Percentiles rank a stretch among this genome's conserved stretches.
Conservation (phyloP, 331 rosid species). For the Arachis monticola region DNA sequence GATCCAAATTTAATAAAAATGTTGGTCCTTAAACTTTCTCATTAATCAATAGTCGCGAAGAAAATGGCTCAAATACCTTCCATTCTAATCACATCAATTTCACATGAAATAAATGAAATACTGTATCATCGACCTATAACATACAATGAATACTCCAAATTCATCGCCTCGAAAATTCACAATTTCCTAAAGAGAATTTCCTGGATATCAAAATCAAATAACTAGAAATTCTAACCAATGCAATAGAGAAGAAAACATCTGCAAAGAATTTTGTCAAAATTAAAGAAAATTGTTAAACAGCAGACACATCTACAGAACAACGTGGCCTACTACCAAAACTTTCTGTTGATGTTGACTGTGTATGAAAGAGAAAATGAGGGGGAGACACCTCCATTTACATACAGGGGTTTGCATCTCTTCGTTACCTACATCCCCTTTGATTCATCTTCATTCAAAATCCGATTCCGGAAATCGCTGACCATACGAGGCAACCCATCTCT, state of each 20-base stretch:
- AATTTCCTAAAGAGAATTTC: slow-evolving; percentile 6
- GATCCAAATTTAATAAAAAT: too few species aligned
- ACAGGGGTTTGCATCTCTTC: slow-evolving; percentile 32
- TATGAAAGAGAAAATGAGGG: slow-evolving; percentile 37
- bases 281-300: slow-evolving; percentile 32
- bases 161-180: slow-evolving; percentile 3
- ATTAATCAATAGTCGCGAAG: background rate
- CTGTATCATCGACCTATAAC: slow-evolving; percentile 2
- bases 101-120: slow-evolving; percentile 6
- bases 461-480: slow-evolving; percentile 94
- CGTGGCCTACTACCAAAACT: slow-evolving; percentile 38
- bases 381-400: slow-evolving; percentile 59
- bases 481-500: slow-evolving; percentile 96
- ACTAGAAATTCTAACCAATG: slow-evolving; percentile 39
- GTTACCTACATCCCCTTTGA: slow-evolving; percentile 69
- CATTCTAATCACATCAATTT: background rate
- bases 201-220: slow-evolving; percentile 33
- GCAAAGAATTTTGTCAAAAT: slow-evolving; percentile 43
- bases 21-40: too few species aligned
- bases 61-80: slow-evolving; percentile 1
- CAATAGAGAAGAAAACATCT: slow-evolving; percentile 35
- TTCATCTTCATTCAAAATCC: slow-evolving; percentile 95
- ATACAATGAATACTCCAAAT: background rate
- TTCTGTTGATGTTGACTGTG: slow-evolving; percentile 34
- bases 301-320: slow-evolving; percentile 44